Percentiles rank a stretch among this genome's conserved stretches.
phyloP scores from a whole-genome alignment of 208 protist species.

The Hexamita inflata region DNA sequence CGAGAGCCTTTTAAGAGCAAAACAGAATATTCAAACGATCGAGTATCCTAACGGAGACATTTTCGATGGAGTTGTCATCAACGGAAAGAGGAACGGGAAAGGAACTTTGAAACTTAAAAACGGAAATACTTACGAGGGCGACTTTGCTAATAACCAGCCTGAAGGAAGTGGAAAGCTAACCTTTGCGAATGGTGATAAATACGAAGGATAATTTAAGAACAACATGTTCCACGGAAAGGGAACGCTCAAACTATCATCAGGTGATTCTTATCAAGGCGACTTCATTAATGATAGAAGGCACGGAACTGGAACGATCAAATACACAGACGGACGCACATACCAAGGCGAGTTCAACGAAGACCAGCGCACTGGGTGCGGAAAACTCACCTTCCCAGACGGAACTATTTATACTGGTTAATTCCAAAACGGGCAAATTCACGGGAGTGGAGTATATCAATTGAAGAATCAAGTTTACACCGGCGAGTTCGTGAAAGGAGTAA shows the following conservation, averaged over 20 bases:
- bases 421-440: no score
- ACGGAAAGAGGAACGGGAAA: background rate
- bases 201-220: slow-evolving; percentile 21
- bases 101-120: background rate
- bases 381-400: background rate
- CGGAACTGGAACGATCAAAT: slow-evolving; percentile 13
- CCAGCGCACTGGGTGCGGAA: background rate
- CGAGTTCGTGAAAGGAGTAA: no score
- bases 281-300: background rate
- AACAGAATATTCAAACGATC: no score
- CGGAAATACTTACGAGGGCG: slow-evolving; percentile 8
- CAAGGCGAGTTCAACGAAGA: slow-evolving; percentile 30
- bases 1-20: no score
- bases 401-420: no score
- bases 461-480: no score
- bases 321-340: slow-evolving; percentile 9
- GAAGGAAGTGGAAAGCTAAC: background rate
- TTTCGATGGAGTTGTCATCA: slow-evolving; percentile 15
- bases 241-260: background rate
- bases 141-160: background rate
- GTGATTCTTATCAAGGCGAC: background rate
- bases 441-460: no score
- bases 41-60: slow-evolving; percentile 27
- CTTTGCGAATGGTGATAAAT: slow-evolving; percentile 20
- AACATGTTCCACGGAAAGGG: slow-evolving; percentile 14